Percentiles rank a stretch among this genome's conserved stretches.
These are phyloP conservation scores for Mucor plumbeus DNA, from an alignment of 371 early-diverging fungal species.

Conservation along the genomic window DNA sequence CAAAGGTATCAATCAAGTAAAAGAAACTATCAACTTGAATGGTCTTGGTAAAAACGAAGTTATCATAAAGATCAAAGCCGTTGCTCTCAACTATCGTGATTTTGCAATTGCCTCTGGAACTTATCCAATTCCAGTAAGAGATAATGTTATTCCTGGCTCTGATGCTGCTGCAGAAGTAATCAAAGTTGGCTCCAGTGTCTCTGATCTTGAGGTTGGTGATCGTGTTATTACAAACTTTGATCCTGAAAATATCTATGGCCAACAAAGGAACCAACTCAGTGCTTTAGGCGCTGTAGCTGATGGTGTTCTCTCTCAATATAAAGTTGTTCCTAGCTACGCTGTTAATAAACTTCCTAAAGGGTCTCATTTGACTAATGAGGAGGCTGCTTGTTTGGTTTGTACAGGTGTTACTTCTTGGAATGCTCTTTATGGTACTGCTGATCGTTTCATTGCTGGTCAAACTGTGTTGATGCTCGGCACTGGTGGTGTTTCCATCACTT, in stretches of 20 bases:
- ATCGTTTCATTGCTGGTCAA: conserved; percentile 23
- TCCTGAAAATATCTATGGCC: conserved; percentile 17
- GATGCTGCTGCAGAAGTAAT: conserved; percentile 26
- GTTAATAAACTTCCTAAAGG: conserved; percentile 26
- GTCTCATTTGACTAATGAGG: conserved; percentile 16
- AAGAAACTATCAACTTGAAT: not conserved
- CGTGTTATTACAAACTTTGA: conserved; percentile 26
- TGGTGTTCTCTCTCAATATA: conserved; percentile 24
- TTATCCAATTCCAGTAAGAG: not conserved
- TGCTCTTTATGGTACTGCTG: conserved; percentile 13
- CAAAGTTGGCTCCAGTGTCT: conserved; percentile 22
- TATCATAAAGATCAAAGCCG: conserved; percentile 26
- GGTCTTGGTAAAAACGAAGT: conserved; percentile 15
- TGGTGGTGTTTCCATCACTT: conserved; percentile 25
- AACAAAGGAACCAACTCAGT: not conserved
- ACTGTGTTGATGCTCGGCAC: conserved; percentile 25
- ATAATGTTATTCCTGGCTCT: conserved; percentile 20
- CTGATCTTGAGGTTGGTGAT: conserved; percentile 23
- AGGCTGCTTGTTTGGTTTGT: conserved; percentile 29
- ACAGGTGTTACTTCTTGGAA: conserved; percentile 27
- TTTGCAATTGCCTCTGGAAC: conserved; percentile 9
- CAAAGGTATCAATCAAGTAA: not conserved
- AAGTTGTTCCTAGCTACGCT: conserved; percentile 5
- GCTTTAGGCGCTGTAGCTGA: conserved; percentile 3
- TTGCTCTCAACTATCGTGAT: conserved; percentile 35